Conservation (phyloP, 768 basidiomycete genomes). For the Pleurotus eryngii region DNA sequence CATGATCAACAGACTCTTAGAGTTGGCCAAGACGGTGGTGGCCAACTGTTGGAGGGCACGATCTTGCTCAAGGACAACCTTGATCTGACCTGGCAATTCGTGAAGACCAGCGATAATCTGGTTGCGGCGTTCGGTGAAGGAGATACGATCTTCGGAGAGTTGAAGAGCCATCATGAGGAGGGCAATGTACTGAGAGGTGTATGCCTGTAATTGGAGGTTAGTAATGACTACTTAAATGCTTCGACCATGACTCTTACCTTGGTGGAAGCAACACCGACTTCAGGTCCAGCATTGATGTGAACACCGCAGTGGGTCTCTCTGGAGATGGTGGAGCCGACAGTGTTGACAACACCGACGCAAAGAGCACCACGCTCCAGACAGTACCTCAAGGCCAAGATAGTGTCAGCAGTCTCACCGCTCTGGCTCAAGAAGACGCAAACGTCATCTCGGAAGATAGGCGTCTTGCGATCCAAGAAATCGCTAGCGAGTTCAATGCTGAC, state of each 20-base stretch:
- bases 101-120: conserved; percentile 93
- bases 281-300: conserved; percentile 98
- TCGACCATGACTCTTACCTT: conserved; percentile 51
- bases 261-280: conserved; percentile 98
- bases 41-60: conserved; percentile 76
- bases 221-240: not conserved
- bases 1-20: conserved; percentile 91
- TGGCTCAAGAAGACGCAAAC: conserved; percentile 95
- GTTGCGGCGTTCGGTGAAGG: conserved; percentile 84
- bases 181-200: conserved; percentile 98
- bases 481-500: conserved; percentile 96
- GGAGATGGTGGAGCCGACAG: conserved; percentile 95
- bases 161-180: conserved; percentile 98
- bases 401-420: conserved; percentile 98
- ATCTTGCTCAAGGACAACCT: conserved; percentile 81
- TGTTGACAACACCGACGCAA: conserved; percentile 97
- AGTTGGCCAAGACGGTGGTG: conserved; percentile 69
- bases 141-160: conserved; percentile 95
- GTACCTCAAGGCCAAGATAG: conserved; percentile 93
- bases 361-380: conserved; percentile 96
- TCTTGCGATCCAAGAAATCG: conserved; percentile 98
- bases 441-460: conserved; percentile 99
- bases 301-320: conserved; percentile 99
- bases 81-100: conserved; percentile 86
- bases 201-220: conserved; percentile 53